A percentile compares a stretch with the other conserved stretches of the same genome.
phyloP scores from a whole-genome alignment of 371 early-diverging fungal species.

The Batrachochytrium dendrobatidis region DNA sequence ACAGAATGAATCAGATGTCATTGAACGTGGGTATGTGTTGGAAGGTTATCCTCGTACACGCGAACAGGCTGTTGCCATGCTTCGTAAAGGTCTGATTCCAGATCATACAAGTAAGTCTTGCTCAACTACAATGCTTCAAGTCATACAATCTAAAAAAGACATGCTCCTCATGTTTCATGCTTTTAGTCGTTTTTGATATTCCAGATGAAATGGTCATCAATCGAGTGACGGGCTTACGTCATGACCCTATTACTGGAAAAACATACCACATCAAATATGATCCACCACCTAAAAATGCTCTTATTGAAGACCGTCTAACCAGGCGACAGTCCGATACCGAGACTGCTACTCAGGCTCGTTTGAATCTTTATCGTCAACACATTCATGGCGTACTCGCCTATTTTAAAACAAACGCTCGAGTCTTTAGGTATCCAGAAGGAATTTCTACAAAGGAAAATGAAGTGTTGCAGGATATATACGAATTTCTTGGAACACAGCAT shows the following conservation, averaged over 20 bases:
- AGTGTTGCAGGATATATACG: slow-evolving; percentile 19
- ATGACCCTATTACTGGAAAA: slow-evolving; percentile 28
- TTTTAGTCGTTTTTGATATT: slow-evolving; percentile 28
- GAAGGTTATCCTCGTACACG: slow-evolving; percentile 42
- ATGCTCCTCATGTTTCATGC: background rate
- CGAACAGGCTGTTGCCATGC: slow-evolving; percentile 35
- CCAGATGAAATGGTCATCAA: slow-evolving; percentile 25
- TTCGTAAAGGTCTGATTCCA: slow-evolving; percentile 27
- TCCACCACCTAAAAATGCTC: slow-evolving; percentile 25
- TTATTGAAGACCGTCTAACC: slow-evolving; percentile 24
- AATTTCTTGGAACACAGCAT: slow-evolving; percentile 13
- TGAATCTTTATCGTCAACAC: slow-evolving; percentile 27
- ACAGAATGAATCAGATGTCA: slow-evolving; percentile 33
- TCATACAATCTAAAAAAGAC: background rate
- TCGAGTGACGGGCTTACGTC: slow-evolving; percentile 11
- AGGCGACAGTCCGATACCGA: slow-evolving; percentile 22
- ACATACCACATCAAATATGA: slow-evolving; percentile 25
- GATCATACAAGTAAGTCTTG: slow-evolving; percentile 22
- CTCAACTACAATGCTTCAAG: background rate
- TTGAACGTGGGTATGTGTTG: slow-evolving; percentile 27
- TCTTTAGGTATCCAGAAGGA: slow-evolving; percentile 22
- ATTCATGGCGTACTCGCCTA: slow-evolving; percentile 18
- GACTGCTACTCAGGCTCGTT: slow-evolving; percentile 16
- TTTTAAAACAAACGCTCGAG: slow-evolving; percentile 20
- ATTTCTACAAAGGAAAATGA: slow-evolving; percentile 22